Base-by-base conservation (phyloP, 768 basidiomycete genomes). In the Pleurotus giganteus region DNA sequence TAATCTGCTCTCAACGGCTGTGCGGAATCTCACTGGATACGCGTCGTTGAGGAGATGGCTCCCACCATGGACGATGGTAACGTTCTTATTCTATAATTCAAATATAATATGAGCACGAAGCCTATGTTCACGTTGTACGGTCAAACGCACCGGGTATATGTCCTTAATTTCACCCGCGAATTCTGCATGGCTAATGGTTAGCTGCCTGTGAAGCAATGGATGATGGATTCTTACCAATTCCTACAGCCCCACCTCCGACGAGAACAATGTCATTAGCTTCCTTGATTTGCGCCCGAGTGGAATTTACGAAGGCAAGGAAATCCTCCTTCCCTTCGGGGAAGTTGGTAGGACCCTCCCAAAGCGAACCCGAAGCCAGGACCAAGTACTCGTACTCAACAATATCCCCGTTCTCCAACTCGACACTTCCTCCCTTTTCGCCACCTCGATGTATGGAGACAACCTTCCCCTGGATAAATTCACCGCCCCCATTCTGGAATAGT, bases 11-110 rank as follows among this genome's bases (percentile, higher is more conserved):
- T 76, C 76, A 1, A 83, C 62, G 21, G 67, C 72, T 24, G 72
- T 74, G 47, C 88, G 78, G 66, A 80, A 81, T 47, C 76, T 75
- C 7, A 71, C 62, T 0, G 84, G 77, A 61, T 88, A 89, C 0
- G 74, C 66, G 4, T 72, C 65, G 57, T 85, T 86, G 56, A 89
- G 71, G 31, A 87, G 76, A n/a, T 74, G 65, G 1, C 58, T 47
- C n/a, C 75, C 69, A 24, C 75, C 71, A 9, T 89, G 88, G 8
- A 89, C 78, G 43, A 89, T 74, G 15, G 85, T 85, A 13, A 89
- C 74, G 29, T 70, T 65, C 57, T 79, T 84, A 19, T 63, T 59
- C 76, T 77, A 32, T 13, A 9, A 27, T 32, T 15, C 37, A 6
- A 15, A 19, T 9, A 31, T 23, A 37, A 24, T 11, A 13, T 28